Base-by-base conservation (phyloP, 352 stramenopile species). In the Phytophthora cactorum region DNA sequence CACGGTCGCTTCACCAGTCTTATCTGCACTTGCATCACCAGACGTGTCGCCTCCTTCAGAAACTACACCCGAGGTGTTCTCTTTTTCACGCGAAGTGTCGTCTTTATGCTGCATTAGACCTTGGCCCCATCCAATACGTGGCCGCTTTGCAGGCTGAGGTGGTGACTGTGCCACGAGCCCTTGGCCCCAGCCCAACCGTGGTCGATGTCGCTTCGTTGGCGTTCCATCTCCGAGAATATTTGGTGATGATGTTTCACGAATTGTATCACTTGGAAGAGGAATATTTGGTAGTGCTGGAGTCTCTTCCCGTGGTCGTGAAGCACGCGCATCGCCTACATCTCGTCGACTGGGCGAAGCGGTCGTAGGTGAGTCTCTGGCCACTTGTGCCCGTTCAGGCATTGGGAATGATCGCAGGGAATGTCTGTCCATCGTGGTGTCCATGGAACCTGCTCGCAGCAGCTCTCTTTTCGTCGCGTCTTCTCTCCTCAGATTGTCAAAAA, bases 81-180 rank as follows among this genome's bases (percentile, higher is more conserved):
- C 56, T 47, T 70, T 63, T 27, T 71, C 46, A 41, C 5, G 28
- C 29, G 15, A 55, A 10, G 28, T 29, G 2, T 68, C 51, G n/a
- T 70, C 59, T 29, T 73, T 75, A 32, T 86, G 63, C 32, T 83
- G 72, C 36, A 92, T 71, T n/a, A 95, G 63, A 28, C 87, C 87
- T 68, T 93, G 77, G 17, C 88, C 88, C 88, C 88, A 96, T 9
- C 84, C 86, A 70, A 96, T 89, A 14, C 88, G 81, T 50, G 86
- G 86, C 14, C 88, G 86, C 59, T 96, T 96, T 47, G 68, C 64
- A 54, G 81, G 77, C 41, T 87, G 73, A 34, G 81, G 81, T 29
- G 82, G 79, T 27, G 81, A 93, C 3, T 78, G 69, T 1, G 82
- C 81, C 4, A 92, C 78, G n/a, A 96, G 70, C 10, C 88, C 88